A percentile compares a stretch with the other conserved stretches of the same genome.
phyloP scores from a whole-genome alignment of 345 rosid genomes.

The Noccaea bulbosa region DNA sequence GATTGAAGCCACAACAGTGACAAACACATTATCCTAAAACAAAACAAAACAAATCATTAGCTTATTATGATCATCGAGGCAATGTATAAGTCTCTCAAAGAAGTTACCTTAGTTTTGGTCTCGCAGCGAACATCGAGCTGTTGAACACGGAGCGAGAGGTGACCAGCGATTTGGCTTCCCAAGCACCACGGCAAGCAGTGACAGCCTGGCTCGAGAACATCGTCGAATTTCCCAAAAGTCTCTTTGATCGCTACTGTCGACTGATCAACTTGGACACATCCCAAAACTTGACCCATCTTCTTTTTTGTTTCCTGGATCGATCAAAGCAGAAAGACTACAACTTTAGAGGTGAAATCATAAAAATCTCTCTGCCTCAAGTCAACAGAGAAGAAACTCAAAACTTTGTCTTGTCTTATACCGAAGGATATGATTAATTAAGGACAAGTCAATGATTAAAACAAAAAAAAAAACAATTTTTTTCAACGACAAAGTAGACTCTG shows the following conservation, averaged over 20 bases:
- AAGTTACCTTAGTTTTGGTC: slow-evolving; percentile 83
- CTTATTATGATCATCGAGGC: background rate
- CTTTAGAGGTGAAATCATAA: background rate
- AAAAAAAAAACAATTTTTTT: background rate
- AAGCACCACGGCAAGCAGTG: slow-evolving; percentile 85
- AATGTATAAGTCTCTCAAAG: background rate
- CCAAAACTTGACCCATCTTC: slow-evolving; percentile 50
- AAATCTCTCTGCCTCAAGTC: background rate
- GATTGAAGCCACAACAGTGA: slow-evolving; percentile 58
- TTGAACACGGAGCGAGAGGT: slow-evolving; percentile 70
- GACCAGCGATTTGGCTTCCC: slow-evolving; percentile 74
- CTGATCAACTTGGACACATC: slow-evolving; percentile 78
- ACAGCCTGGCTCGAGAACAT: slow-evolving; percentile 80
- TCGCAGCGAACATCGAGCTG: slow-evolving; percentile 88
- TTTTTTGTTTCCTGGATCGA: background rate
- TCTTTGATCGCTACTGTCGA: slow-evolving; percentile 72
- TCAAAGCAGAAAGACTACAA: background rate
- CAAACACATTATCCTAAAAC: slow-evolving; percentile 56
- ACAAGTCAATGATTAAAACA: no score
- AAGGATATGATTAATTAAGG: background rate
- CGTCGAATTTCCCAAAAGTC: slow-evolving; percentile 74
- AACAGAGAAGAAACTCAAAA: background rate
- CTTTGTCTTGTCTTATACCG: background rate
- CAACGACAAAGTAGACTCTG: slow-evolving; percentile 13
- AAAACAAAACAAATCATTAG: background rate